Evolutionary conservation across 1,284 basidiomycete genomes (phyloP), one percentile per base, ranked within the genome.

Genomic region (Ustilago cynodontis): DNA sequence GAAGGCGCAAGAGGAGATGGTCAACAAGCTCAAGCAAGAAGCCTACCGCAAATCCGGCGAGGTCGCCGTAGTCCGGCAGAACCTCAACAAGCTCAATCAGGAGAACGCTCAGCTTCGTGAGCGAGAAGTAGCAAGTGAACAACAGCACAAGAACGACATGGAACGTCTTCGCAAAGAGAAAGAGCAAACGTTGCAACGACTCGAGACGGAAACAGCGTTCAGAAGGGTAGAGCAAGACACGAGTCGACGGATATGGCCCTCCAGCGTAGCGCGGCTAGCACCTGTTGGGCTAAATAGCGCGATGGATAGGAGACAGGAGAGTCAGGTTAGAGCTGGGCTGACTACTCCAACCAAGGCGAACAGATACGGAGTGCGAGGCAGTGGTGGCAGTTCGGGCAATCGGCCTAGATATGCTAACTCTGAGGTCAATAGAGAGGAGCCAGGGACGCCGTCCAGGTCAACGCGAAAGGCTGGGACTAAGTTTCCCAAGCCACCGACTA

Each of bases 151-250:
- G 5, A 33, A 65, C 4, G 60, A 59, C 1, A 59, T 82, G 10
- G 80, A 82, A 13, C 54, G 68, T 3, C 22, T 80, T 14, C 72
- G 80, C 16, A 69, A 71, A 35, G 80, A 82, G 6, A 75, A 82
- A 35, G 65, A 76, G 55, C 54, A 73, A 6, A 71, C 65, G 26
- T 63, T 82, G 9, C 76, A 80, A 28, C 65, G 71, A 16, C 71
- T 82, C 10, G 80, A 82, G 50, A 80, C 80, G 20, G 71, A 71
- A 24, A 71, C 77, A 9, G 73, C 80, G 24, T 82, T 82, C 31
- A 65, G 80, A 28, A 69, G 80, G 31, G 79, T 82, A 41, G 80
- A 82, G 41, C 80, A 82, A 61, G 80, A 82, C 41, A 78, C 80
- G 6, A 77, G 66, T 39, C 72, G 78, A 10, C 72, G 74, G 13